Conservation (phyloP, 306 rosid genomes). For the Inga oerstediana region DNA sequence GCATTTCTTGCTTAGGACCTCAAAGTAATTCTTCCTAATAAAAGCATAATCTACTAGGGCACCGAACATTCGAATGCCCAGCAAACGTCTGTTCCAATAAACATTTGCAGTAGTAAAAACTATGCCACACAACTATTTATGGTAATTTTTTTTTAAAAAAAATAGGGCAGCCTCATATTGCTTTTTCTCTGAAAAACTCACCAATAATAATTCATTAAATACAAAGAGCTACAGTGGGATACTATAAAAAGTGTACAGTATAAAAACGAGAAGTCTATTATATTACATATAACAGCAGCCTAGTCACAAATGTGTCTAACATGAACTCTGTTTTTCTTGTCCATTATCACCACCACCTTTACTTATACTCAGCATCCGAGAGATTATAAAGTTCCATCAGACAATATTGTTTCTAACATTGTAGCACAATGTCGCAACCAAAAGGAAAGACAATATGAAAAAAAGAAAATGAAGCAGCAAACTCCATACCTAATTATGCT, state of each 20-base stretch:
- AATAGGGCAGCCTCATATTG: not conserved
- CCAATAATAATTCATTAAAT: not conserved
- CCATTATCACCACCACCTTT: slow-evolving; percentile 11
- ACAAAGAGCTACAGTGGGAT: not conserved
- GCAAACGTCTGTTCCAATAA: too few relatives aligned
- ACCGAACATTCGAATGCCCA: too few relatives aligned
- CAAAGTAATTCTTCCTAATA: too few relatives aligned
- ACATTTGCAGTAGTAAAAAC: too few relatives aligned
- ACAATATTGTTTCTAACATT: not conserved
- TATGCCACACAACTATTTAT: too few relatives aligned
- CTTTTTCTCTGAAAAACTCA: not conserved
- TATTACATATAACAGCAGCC: not conserved
- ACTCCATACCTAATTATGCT: not conserved
- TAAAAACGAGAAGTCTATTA: slow-evolving; percentile 1
- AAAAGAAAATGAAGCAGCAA: not conserved
- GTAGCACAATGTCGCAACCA: not conserved
- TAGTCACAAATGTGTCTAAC: not conserved
- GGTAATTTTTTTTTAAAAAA: too few relatives aligned
- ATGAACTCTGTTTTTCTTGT: slow-evolving; percentile 2
- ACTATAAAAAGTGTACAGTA: not conserved
- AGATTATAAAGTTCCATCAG: not conserved
- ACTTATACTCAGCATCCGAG: not conserved
- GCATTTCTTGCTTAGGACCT: too few relatives aligned
- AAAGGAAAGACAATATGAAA: not conserved
- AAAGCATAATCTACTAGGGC: too few relatives aligned